Evolutionary conservation across 2,329 filamentous ascomycete species (phyloP).

Genomic region (Aspergillus sp.): DNA sequence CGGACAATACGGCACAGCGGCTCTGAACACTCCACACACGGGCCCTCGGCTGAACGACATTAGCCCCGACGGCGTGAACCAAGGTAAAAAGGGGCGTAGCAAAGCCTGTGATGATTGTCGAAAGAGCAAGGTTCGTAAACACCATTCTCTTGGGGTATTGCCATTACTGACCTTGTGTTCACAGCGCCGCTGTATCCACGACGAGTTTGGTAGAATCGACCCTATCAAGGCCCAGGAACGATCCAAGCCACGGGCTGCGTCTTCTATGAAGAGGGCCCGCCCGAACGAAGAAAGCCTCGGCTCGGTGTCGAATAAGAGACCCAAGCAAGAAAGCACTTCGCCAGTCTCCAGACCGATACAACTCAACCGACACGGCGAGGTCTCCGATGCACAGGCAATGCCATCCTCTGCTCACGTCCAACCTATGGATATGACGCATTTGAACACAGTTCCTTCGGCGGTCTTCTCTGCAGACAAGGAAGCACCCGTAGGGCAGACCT

Average conservation of each 20-base stretch:
- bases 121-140: constrained; percentile 61
- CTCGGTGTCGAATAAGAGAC: constrained; percentile 27
- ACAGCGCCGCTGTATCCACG: constrained; percentile 66
- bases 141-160: background rate
- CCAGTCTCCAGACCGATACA: constrained; percentile 23
- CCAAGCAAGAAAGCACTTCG: constrained; percentile 35
- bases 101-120: constrained; percentile 67
- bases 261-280: constrained; percentile 55
- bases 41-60: constrained; percentile 28
- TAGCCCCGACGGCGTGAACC: constrained; percentile 33
- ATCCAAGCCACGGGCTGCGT: constrained; percentile 58
- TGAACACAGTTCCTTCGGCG: constrained; percentile 9
- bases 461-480: constrained; percentile 19
- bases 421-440: constrained; percentile 1
- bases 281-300: constrained; percentile 40
- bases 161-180: constrained; percentile 15
- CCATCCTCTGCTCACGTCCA: constrained; percentile 10
- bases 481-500: constrained; percentile 21
- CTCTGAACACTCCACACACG: constrained; percentile 27
- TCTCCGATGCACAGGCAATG: constrained; percentile 13
- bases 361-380: constrained; percentile 20
- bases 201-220: constrained; percentile 63
- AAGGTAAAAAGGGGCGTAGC: constrained; percentile 58
- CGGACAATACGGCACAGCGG: constrained; percentile 24
- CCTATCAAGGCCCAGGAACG: constrained; percentile 63